phyloP scores from a whole-genome alignment of 768 basidiomycete species.

The Tubosaeta sp. region DNA sequence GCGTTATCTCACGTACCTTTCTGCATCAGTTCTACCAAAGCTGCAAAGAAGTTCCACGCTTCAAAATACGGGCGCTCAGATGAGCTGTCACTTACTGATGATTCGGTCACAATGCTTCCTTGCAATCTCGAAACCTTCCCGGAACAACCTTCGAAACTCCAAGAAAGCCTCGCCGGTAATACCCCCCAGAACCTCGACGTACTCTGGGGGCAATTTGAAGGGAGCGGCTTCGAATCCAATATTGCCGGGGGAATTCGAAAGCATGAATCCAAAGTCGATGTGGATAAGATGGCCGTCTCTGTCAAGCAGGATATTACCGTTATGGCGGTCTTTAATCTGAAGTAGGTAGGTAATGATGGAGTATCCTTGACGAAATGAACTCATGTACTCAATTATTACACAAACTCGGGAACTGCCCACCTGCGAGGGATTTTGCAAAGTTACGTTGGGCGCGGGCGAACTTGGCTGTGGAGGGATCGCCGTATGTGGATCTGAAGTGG shows the following conservation, averaged over 20 bases:
- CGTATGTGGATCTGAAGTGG: slow-evolving; percentile 89
- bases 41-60: slow-evolving; percentile 30
- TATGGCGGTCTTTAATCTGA: slow-evolving; percentile 98
- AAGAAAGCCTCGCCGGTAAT: slow-evolving; percentile 66
- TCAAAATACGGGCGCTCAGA: background rate
- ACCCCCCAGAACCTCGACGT: slow-evolving; percentile 93
- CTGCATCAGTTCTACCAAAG: slow-evolving; percentile 96
- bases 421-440: slow-evolving; percentile 89
- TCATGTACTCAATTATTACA: background rate
- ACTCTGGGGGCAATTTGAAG: slow-evolving; percentile 93
- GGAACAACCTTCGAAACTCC: slow-evolving; percentile 86
- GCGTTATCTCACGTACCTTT: slow-evolving; percentile 52
- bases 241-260: slow-evolving; percentile 95
- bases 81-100: slow-evolving; percentile 56
- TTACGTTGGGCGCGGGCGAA: slow-evolving; percentile 89
- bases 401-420: slow-evolving; percentile 33
- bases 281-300: slow-evolving; percentile 93
- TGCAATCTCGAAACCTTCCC: slow-evolving; percentile 89
- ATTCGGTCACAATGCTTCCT: slow-evolving; percentile 96
- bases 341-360: slow-evolving; percentile 94
- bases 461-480: slow-evolving; percentile 80
- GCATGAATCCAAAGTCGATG: slow-evolving; percentile 98
- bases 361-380: slow-evolving; percentile 54
- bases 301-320: slow-evolving; percentile 96
- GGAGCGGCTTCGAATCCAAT: slow-evolving; percentile 99